Conservation (phyloP, 2,329 filamentous ascomycete genomes). For the Fusarium sp. region DNA sequence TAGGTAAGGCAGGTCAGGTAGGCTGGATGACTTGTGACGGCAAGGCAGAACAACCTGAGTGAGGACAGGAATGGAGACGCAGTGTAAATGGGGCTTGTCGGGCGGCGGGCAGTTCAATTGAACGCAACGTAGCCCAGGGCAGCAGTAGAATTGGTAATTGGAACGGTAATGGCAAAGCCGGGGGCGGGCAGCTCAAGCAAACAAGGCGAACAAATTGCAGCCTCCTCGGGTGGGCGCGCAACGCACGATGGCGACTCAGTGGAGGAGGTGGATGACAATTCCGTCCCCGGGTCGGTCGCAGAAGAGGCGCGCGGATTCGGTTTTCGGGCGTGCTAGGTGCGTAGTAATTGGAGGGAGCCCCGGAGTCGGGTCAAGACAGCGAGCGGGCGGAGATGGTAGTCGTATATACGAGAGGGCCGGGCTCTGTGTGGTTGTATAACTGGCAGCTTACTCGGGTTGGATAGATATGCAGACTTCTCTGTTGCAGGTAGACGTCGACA, state of each 20-base stretch:
- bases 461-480: background rate
- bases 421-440: slow-evolving; percentile 11
- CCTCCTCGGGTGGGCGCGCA: slow-evolving; percentile 13
- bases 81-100: slow-evolving; percentile 1
- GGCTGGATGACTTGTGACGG: slow-evolving; percentile 6
- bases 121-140: slow-evolving; percentile 12
- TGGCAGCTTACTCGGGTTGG: background rate
- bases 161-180: slow-evolving; percentile 10
- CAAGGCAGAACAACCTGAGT: slow-evolving; percentile 27
- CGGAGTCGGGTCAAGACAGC: slow-evolving; percentile 27
- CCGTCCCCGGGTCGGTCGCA: slow-evolving; percentile 6
- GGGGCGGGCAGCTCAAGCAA: slow-evolving; percentile 23
- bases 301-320: slow-evolving; percentile 17
- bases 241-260: slow-evolving; percentile 16
- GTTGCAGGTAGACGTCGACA: background rate
- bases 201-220: slow-evolving; percentile 13
- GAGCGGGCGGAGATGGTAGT: slow-evolving; percentile 30
- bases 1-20: background rate
- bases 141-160: slow-evolving; percentile 19
- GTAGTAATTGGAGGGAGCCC: slow-evolving; percentile 15
- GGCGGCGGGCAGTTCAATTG: slow-evolving; percentile 27
- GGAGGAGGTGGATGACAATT: slow-evolving; percentile 15
- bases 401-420: slow-evolving; percentile 38
- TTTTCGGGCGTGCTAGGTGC: slow-evolving; percentile 10
- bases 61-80: slow-evolving; percentile 10